A percentile compares a stretch with the other conserved stretches of the same genome.
These are phyloP conservation scores for Parachaetomium inaequale DNA, from an alignment of 495 filamentous ascomycete genomes.

Conservation along the genomic window DNA sequence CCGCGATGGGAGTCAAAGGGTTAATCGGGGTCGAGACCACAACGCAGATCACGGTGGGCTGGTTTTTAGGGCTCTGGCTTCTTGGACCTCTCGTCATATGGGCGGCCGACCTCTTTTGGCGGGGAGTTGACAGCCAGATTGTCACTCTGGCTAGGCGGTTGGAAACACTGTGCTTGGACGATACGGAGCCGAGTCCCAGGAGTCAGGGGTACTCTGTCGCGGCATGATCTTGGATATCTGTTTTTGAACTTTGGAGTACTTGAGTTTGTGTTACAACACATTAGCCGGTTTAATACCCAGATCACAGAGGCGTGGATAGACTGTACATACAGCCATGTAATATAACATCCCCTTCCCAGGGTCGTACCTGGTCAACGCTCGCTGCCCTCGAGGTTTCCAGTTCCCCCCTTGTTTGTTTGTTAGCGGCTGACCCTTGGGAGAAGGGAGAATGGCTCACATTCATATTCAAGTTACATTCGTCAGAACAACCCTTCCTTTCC, in stretches of 20 bases:
- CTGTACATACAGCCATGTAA: neutral
- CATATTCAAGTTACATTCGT: no score
- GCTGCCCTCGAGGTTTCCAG: neutral
- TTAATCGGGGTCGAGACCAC: slow-evolving; percentile 51
- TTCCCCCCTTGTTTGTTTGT: no score
- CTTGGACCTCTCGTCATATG: slow-evolving; percentile 53
- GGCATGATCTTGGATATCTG: slow-evolving; percentile 13
- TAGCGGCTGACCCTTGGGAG: no score
- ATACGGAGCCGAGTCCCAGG: slow-evolving; percentile 23
- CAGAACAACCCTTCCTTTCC: no score
- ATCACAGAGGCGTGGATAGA: neutral
- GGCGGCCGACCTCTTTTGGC: slow-evolving; percentile 58
- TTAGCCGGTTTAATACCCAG: neutral
- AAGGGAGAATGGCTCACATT: no score
- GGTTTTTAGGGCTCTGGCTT: slow-evolving; percentile 49
- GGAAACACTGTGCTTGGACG: slow-evolving; percentile 40
- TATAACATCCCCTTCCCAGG: neutral
- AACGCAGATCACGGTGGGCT: slow-evolving; percentile 49
- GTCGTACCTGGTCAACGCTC: neutral
- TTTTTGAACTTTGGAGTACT: neutral
- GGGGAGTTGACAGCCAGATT: slow-evolving; percentile 54
- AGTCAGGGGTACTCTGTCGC: slow-evolving; percentile 26
- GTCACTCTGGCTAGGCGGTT: slow-evolving; percentile 54
- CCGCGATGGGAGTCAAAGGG: slow-evolving; percentile 46
- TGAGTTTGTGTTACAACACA: neutral